These are phyloP conservation scores for Chaetomiaceae sp. DNA, from an alignment of 2,329 filamentous ascomycete genomes.

Conservation along the genomic window DNA sequence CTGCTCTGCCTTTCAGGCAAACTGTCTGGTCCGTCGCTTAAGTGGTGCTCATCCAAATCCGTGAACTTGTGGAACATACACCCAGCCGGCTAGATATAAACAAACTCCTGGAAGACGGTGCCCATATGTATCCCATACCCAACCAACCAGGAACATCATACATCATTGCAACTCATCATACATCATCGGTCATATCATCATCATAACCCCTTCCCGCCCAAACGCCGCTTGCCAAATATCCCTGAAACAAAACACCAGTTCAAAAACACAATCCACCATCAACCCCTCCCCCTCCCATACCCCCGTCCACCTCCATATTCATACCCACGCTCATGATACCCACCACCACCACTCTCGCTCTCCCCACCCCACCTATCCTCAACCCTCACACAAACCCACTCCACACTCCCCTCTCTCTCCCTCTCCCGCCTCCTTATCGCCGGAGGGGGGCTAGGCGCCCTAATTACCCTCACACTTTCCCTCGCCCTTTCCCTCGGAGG, in stretches of 20 bases:
- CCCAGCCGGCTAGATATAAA: no score
- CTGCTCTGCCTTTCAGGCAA: background rate
- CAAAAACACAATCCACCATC: background rate
- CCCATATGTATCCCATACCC: no score
- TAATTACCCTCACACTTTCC: conserved; percentile 28
- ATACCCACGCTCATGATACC: background rate
- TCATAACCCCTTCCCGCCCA: background rate
- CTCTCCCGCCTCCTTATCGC: background rate
- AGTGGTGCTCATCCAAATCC: no score
- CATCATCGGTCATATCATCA: background rate
- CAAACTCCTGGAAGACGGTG: no score
- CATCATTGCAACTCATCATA: background rate
- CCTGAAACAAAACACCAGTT: background rate
- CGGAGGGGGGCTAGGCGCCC: conserved; percentile 32
- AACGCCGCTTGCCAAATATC: background rate
- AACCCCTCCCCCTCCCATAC: background rate
- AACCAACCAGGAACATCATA: background rate
- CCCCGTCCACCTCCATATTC: background rate
- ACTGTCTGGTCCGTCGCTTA: no score
- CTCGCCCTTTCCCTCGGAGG: conserved; percentile 33
- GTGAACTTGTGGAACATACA: no score
- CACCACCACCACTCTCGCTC: background rate
- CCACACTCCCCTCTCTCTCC: conserved; percentile 9
- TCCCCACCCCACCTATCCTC: conserved; percentile 8
- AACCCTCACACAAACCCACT: conserved; percentile 15